phyloP scores from a whole-genome alignment of 192 early-diverging fungal species.

The Podila epicladia region DNA sequence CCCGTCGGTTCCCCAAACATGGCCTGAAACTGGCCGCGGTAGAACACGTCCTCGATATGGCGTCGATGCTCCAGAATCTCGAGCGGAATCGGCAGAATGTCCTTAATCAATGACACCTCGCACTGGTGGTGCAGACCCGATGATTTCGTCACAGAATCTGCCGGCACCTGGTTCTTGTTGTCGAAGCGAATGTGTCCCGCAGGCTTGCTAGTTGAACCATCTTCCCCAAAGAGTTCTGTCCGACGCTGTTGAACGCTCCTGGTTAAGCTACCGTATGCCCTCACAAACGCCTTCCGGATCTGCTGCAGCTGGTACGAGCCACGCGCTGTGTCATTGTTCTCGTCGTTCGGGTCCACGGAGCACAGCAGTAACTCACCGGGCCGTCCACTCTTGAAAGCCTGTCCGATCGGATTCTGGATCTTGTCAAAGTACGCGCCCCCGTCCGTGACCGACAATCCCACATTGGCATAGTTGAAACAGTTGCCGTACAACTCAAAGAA shows the following conservation, averaged over 20 bases:
- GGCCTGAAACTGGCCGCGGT: constrained; percentile 1
- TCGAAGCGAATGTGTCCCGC: constrained; percentile 27
- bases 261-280: constrained; percentile 22
- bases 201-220: neutral
- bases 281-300: constrained; percentile 33
- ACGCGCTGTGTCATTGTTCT: constrained; percentile 27
- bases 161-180: constrained; percentile 33
- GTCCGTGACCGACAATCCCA: constrained; percentile 72
- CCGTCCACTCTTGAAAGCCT: neutral
- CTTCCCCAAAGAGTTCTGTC: constrained; percentile 13
- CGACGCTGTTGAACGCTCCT: constrained; percentile 5
- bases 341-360: constrained; percentile 34
- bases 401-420: neutral
- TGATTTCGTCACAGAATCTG: constrained; percentile 27
- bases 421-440: constrained; percentile 64
- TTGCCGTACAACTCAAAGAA: constrained; percentile 94
- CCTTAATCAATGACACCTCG: constrained; percentile 34
- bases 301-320: constrained; percentile 16
- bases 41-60: constrained; percentile 19
- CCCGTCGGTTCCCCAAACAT: constrained; percentile 19
- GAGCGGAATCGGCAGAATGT: constrained; percentile 10
- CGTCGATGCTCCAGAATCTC: constrained; percentile 14
- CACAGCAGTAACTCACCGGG: constrained; percentile 12
- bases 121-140: constrained; percentile 16
- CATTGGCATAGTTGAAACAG: constrained; percentile 73